Evolutionary conservation across 352 stramenopile genomes (phyloP).

Genomic region (Detonula confervacea): DNA sequence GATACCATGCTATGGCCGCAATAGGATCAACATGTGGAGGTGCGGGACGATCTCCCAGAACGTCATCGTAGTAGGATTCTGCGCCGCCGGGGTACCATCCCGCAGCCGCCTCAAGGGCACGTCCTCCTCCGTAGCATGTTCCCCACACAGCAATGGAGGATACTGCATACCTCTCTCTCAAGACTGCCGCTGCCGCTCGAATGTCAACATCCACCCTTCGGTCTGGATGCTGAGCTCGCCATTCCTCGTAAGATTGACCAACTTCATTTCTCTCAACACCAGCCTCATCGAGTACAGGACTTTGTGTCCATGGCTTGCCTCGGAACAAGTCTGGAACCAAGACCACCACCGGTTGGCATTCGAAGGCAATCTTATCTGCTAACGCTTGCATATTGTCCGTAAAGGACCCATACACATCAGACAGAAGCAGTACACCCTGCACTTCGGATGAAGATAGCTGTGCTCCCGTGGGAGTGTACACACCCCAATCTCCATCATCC

Average conservation of each 20-base stretch:
- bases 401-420: conserved; percentile 79
- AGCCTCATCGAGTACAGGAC: conserved; percentile 32
- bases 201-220: conserved; percentile 81
- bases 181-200: conserved; percentile 68
- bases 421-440: conserved; percentile 78
- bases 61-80: conserved; percentile 49
- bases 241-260: conserved; percentile 77
- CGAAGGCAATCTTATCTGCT: conserved; percentile 85
- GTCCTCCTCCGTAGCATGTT: conserved; percentile 79
- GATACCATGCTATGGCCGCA: conserved; percentile 80
- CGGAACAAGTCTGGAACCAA: conserved; percentile 83
- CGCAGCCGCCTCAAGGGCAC: conserved; percentile 73
- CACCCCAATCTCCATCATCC: conserved; percentile 81
- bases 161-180: conserved; percentile 78
- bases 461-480: conserved; percentile 72
- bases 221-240: conserved; percentile 69
- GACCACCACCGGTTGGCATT: conserved; percentile 84
- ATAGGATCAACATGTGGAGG: conserved; percentile 70
- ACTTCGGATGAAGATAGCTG: conserved; percentile 80
- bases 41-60: conserved; percentile 21
- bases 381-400: conserved; percentile 72
- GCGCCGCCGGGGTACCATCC: conserved; percentile 59
- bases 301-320: conserved; percentile 68
- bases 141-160: conserved; percentile 78
- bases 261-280: conserved; percentile 52